Percentiles rank a stretch among this genome's conserved stretches.
These are phyloP conservation scores for Melaleuca quinquenervia DNA, from an alignment of 345 rosid species.

Conservation along the genomic window DNA sequence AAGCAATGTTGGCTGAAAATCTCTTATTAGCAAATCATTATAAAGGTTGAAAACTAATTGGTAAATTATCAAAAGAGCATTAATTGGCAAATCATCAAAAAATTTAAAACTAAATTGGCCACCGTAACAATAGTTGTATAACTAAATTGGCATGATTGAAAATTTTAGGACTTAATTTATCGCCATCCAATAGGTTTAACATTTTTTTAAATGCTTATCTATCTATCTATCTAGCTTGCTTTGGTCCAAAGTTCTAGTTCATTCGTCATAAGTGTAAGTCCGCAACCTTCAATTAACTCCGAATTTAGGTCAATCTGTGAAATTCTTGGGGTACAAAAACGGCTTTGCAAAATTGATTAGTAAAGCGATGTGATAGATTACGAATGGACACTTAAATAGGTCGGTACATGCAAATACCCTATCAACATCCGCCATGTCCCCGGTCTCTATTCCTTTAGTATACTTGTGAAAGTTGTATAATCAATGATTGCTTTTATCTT, in stretches of 20 bases:
- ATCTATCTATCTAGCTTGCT: neutral
- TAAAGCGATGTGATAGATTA: neutral
- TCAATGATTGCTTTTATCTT: neutral
- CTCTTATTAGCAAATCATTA: too few relatives aligned
- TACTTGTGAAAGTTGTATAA: neutral
- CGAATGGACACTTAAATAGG: neutral
- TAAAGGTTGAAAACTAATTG: too few relatives aligned
- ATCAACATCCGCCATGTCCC: neutral
- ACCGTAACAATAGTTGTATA: too few relatives aligned
- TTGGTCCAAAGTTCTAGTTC: neutral
- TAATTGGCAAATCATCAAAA: too few relatives aligned
- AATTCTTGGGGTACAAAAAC: neutral
- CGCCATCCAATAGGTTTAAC: too few relatives aligned
- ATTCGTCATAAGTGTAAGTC: neutral
- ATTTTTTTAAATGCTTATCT: neutral
- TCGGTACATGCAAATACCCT: neutral
- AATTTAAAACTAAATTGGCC: too few relatives aligned
- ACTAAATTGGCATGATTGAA: too few relatives aligned
- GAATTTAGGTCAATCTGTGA: neutral
- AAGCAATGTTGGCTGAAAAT: too few relatives aligned
- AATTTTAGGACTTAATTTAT: too few relatives aligned
- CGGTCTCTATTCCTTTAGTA: neutral
- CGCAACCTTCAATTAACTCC: neutral
- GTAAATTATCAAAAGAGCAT: too few relatives aligned
- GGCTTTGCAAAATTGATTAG: neutral